Evolutionary conservation across 2,329 filamentous ascomycete genomes (phyloP), one percentile per base, ranked within the genome.

Genomic region (Neofusicoccum laricinum): DNA sequence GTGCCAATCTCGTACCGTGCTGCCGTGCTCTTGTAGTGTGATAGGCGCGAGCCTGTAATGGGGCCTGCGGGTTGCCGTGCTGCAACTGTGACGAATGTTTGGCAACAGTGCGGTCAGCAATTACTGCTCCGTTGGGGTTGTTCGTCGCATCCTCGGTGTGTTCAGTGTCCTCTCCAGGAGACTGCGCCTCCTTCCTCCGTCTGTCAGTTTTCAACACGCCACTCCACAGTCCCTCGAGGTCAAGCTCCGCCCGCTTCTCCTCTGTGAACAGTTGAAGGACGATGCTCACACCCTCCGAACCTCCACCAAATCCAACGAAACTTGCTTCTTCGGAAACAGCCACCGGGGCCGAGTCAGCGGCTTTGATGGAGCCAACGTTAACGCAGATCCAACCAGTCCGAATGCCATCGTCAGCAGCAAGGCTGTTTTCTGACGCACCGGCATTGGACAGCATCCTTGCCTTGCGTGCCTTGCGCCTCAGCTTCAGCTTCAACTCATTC

Each of bases 351-450:
- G 51, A 58, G 5, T 46, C 45, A n/a, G 83, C 80, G 21, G 85
- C 84, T 48, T 89, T 86, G 0, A 92, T 83, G 15, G 85, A 86
- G 4, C 91, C 92, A 10, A 95, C 85, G 73, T 97, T 96, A 66
- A 98, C 91, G 77, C 95, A 99, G 19, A 99, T 90, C 95, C 95
- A 99, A 10, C 93, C 93, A 0, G 94, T 97, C 12, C 90, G 89
- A 61, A 97, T 91, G 2, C 93, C 94, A 72, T 97, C 92, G 70
- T 97, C 93, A 1, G 84, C 80, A 53, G 84, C 85, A 14, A 84
- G 83, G 11, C 86, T 86, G 5, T 86, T 81, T 7, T 77, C 68
- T 51, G 81, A 79, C 51, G 85, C 83, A n/a, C 88, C 87, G 0
- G 87, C 86, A 65, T 86, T 90, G 14, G 91, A 92, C 69, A 96